These are phyloP conservation scores for Novymonas esmeraldas DNA, from an alignment of 208 protist genomes.

Conservation along the genomic window DNA sequence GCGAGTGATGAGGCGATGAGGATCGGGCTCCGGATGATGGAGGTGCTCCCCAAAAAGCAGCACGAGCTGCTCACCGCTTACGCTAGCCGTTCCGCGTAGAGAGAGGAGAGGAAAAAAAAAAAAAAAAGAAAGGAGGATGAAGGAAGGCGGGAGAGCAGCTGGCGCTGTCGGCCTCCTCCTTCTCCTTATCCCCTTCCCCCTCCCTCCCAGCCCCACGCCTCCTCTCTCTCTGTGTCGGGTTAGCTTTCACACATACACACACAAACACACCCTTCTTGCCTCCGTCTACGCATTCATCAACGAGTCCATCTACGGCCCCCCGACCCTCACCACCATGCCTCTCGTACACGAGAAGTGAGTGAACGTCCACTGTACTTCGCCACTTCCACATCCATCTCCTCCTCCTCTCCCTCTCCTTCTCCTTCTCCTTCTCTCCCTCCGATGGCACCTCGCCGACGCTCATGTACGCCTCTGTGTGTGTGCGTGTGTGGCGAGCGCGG, in stretches of 20 bases:
- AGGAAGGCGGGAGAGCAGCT: not conserved
- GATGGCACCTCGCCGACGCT: too few species aligned
- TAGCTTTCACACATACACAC: not conserved
- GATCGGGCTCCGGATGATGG: conserved; percentile 41
- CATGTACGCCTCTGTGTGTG: not conserved
- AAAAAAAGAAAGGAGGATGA: too few species aligned
- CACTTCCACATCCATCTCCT: too few species aligned
- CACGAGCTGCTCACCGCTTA: conserved; percentile 52
- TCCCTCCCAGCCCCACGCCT: not conserved
- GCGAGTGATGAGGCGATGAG: conserved; percentile 58
- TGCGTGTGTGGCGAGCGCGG: not conserved
- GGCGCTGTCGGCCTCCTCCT: not conserved
- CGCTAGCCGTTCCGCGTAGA: not conserved
- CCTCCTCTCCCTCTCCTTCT: too few species aligned
- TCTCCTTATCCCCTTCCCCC: not conserved
- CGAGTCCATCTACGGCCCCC: too few species aligned
- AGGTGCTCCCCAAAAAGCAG: conserved; percentile 78
- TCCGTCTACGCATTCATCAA: too few species aligned
- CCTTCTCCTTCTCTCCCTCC: too few species aligned
- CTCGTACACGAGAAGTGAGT: too few species aligned
- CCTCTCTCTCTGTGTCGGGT: too few species aligned
- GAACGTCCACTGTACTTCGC: too few species aligned
- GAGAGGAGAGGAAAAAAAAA: not conserved
- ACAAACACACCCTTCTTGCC: not conserved
- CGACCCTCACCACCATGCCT: too few species aligned